Evolutionary conservation across 2,329 filamentous ascomycete genomes (phyloP).

Genomic region (Stagonosporopsis tanaceti): DNA sequence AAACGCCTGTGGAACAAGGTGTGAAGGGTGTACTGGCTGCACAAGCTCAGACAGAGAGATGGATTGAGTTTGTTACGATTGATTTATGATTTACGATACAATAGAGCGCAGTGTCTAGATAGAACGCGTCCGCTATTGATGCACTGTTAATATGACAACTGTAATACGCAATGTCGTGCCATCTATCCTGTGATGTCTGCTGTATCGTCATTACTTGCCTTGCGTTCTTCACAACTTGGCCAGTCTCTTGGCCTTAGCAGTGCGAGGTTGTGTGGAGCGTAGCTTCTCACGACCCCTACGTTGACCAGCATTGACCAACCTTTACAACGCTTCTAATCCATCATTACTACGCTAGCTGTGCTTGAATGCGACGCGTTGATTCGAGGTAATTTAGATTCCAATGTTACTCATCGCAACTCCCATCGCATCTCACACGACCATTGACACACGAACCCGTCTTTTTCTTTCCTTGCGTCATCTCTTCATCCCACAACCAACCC

Average conservation of each 20-base stretch:
- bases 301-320: no score
- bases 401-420: neutral
- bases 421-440: neutral
- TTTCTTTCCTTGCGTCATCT: neutral
- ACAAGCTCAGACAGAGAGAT: neutral
- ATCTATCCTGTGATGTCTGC: neutral
- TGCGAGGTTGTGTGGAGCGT: no score
- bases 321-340: no score
- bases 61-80: neutral
- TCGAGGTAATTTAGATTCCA: neutral
- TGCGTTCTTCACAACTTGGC: neutral
- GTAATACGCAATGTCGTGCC: neutral
- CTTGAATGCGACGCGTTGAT: no score
- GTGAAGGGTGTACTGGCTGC: neutral
- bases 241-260: no score
- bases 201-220: neutral
- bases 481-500: neutral
- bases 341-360: no score
- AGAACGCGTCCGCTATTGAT: neutral
- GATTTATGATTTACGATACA: conserved; percentile 7
- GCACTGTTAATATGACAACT: neutral
- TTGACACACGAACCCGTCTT: neutral
- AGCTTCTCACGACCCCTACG: no score
- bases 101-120: neutral
- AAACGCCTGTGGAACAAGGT: neutral